These are phyloP conservation scores for Penicillium lagena DNA, from an alignment of 495 filamentous ascomycete species.

Conservation along the genomic window DNA sequence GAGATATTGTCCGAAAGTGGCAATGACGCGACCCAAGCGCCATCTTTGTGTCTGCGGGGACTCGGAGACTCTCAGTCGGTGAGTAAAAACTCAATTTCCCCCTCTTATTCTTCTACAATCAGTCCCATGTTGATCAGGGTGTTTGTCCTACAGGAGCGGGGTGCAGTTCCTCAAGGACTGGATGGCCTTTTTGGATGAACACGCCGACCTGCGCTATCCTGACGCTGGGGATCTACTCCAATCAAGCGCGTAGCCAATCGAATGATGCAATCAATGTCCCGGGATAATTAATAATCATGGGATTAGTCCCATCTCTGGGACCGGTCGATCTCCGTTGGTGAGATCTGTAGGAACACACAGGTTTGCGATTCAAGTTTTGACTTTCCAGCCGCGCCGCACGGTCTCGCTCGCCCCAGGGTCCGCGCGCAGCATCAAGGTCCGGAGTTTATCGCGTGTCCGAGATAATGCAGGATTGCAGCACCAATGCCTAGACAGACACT, in stretches of 20 bases:
- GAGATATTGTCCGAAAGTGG: constrained; percentile 39
- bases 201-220: constrained; percentile 81
- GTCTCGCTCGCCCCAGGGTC: no score
- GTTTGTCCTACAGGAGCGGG: constrained; percentile 43
- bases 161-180: constrained; percentile 78
- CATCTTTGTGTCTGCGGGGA: constrained; percentile 90
- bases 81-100: constrained; percentile 25
- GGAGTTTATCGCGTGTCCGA: no score
- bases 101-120: no score
- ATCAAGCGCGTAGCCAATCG: neutral
- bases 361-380: no score
- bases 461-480: no score
- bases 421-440: no score
- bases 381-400: no score
- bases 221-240: constrained; percentile 53
- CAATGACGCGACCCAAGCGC: constrained; percentile 89
- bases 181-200: constrained; percentile 83
- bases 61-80: constrained; percentile 83
- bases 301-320: neutral
- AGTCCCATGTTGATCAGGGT: no score
- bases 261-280: neutral
- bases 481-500: no score
- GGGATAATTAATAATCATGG: no score
- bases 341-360: neutral
- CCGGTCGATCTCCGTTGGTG: neutral